phyloP scores from a whole-genome alignment of 2,329 filamentous ascomycete genomes.

The Gliomastix tumulicola region DNA sequence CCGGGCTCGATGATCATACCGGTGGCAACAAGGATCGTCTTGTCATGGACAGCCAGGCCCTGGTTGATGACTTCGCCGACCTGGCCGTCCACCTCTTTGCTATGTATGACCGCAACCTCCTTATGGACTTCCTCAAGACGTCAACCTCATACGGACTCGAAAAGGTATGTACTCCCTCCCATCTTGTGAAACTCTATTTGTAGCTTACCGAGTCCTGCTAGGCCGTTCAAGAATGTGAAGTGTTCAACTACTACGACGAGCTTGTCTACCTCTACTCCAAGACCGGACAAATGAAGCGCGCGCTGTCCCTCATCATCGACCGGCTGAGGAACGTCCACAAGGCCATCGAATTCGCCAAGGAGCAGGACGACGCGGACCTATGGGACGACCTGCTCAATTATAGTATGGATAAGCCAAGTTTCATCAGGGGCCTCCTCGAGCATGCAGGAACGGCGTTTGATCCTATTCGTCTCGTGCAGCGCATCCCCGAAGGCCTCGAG shows the following conservation, averaged over 20 bases:
- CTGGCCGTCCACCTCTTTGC: conserved; percentile 82
- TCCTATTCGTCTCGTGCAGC: conserved; percentile 79
- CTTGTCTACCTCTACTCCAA: conserved; percentile 95
- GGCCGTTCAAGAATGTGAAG: conserved; percentile 74
- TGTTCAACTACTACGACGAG: conserved; percentile 75
- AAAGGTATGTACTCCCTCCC: conserved; percentile 34
- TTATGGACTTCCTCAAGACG: conserved; percentile 81
- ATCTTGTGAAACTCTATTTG: not conserved
- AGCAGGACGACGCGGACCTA: conserved; percentile 83
- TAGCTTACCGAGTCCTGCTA: conserved; percentile 15
- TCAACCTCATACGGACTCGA: conserved; percentile 88
- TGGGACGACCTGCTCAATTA: conserved; percentile 95
- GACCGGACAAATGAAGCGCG: conserved; percentile 87
- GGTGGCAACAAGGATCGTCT: conserved; percentile 50
- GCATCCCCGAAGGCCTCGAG: conserved; percentile 88
- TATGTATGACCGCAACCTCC: conserved; percentile 67
- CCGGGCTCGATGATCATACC: conserved; percentile 49
- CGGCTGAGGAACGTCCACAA: conserved; percentile 86
- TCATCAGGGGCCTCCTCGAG: conserved; percentile 86
- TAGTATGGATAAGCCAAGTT: conserved; percentile 94
- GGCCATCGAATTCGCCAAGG: conserved; percentile 90
- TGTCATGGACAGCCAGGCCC: conserved; percentile 51
- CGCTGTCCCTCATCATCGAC: conserved; percentile 88
- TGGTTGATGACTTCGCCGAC: conserved; percentile 85
- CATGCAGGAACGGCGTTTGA: conserved; percentile 93